Evolutionary conservation across 2,329 filamentous ascomycete species (phyloP).

Genomic region (Orbilia javanica): DNA sequence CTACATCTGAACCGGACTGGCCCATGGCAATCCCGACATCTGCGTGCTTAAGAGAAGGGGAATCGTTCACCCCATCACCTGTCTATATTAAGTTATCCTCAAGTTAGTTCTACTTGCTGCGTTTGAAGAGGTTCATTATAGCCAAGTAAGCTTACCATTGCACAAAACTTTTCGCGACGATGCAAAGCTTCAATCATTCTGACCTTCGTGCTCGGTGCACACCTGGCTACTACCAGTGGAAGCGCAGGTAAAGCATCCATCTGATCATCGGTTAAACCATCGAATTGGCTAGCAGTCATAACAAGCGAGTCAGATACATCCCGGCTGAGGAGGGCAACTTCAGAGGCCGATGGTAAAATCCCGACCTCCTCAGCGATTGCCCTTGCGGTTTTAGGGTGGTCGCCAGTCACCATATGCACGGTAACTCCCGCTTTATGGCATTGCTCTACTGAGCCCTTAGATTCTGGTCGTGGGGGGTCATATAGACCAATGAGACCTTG

Average conservation of each 20-base stretch:
- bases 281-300: constrained; percentile 82
- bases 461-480: constrained; percentile 85
- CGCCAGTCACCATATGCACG: constrained; percentile 87
- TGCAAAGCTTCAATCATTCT: constrained; percentile 93
- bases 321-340: constrained; percentile 69
- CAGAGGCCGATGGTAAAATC: constrained; percentile 76
- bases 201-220: constrained; percentile 86
- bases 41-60: constrained; percentile 81
- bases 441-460: constrained; percentile 76
- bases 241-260: constrained; percentile 81
- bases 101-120: not conserved
- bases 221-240: constrained; percentile 84
- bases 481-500: constrained; percentile 88
- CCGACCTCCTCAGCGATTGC: constrained; percentile 84
- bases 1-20: constrained; percentile 82
- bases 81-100: constrained; percentile 66
- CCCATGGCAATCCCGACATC: constrained; percentile 93
- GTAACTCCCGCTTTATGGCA: constrained; percentile 80
- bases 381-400: constrained; percentile 81
- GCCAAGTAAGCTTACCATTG: constrained; percentile 72
- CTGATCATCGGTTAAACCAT: constrained; percentile 78
- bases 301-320: constrained; percentile 76
- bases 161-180: constrained; percentile 79
- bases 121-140: not conserved
- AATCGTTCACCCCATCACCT: constrained; percentile 90